Evolutionary conservation across 331 rosid genomes (phyloP), one percentile per base, ranked within the genome.

Genomic region (Arachis monticola): DNA sequence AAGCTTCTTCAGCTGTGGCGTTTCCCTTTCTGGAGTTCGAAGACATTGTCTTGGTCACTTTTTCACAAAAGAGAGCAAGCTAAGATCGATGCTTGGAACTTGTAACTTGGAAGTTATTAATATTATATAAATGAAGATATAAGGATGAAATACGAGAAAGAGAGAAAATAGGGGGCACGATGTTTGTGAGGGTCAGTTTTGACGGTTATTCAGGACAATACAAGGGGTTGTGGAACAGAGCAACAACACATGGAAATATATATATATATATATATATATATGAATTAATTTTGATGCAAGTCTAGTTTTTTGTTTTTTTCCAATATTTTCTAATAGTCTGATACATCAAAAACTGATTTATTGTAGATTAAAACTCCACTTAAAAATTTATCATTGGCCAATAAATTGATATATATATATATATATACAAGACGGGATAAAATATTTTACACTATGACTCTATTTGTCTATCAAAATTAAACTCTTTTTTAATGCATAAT

Each of bases 1-100:
- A 84, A 64, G 79, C 81, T 78, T 77, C 70, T 47, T 84, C 81
- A 50, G 64, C 83, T 67, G 70, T 41, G 45, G 61, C 58, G 22
- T 30, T 67, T n/a, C 35, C 3, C 64, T 5, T 77, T 52, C 42
- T 63, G 44, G 41, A 51, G 7, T 68, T 73, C 44, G 68, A 32
- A 69, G 75, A 68, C 85, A 77, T 80, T 64, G n/a, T 13, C 27
- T 2, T 45, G 8, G 6, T 45, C 48, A 55, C 7, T 3, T 3
- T 38, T 12, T n/a, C 5, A 52, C 2, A 13, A 14, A 40, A 27
- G 46, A 42, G 22, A 44, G 31, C 13, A 8, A 63, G 42, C 22
- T 41, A 10, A 51, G 27, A 22, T 22, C 27, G 67, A 65, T 7
- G 8, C 1, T 22, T 22, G 27, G 48, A 5, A 52, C 5, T 50